Evolutionary conservation across 306 rosid species (phyloP).

Genomic region (Benincasa hispida): DNA sequence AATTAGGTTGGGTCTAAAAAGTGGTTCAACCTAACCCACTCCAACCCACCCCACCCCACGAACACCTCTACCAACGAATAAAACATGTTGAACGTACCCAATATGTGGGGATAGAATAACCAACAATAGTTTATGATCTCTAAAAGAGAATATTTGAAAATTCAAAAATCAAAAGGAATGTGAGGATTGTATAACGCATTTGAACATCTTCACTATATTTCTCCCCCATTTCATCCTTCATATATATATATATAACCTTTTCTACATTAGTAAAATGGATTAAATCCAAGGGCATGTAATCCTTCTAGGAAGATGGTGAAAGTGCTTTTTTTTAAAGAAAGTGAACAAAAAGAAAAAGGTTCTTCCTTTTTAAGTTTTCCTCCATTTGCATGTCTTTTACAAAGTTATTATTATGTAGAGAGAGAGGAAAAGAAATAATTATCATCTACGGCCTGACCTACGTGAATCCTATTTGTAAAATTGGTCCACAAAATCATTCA

Average conservation of each 20-base stretch:
- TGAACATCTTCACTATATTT: background rate
- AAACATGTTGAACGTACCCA: too few relatives aligned
- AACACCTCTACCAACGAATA: too few relatives aligned
- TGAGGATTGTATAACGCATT: too few relatives aligned
- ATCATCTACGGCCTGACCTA: background rate
- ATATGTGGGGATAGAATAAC: too few relatives aligned
- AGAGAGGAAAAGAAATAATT: background rate
- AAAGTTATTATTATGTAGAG: background rate
- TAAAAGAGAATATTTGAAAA: too few relatives aligned
- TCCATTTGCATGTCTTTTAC: conserved; percentile 4
- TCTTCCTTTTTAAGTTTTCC: conserved; percentile 1
- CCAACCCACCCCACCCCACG: too few relatives aligned
- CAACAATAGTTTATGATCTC: too few relatives aligned
- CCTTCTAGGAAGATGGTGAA: conserved; percentile 5
- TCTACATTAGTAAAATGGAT: background rate
- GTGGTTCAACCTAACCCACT: too few relatives aligned
- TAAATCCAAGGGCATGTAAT: conserved; percentile 1
- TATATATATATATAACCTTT: background rate
- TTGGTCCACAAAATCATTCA: background rate
- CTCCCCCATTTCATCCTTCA: too few relatives aligned
- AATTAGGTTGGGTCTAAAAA: too few relatives aligned
- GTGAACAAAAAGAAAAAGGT: background rate
- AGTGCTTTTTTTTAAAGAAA: background rate
- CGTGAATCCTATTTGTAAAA: background rate
- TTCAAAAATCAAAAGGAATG: too few relatives aligned